Evolutionary conservation across 441 rosid genomes (phyloP), one percentile per base, ranked within the genome.

Genomic region (Flueggea neowawraea): DNA sequence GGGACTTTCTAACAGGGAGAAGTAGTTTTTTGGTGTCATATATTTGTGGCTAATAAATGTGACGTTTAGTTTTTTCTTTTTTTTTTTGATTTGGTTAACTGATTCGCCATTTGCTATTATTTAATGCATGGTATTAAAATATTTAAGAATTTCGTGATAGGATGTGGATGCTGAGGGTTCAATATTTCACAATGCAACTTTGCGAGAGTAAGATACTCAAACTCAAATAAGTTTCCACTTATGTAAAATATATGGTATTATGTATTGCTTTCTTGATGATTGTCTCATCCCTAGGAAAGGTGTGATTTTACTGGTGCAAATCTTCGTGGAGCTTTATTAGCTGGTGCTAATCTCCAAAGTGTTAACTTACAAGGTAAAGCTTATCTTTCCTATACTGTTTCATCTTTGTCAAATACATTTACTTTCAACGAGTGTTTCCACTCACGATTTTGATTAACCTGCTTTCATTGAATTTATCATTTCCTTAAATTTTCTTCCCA

Each of bases 281-380:
- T 68, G 65, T 61, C 11, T 76, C 52, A 65, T 78, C 78, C 83
- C 81, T 79, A 78, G 87, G 72, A 75, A 88, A 93, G 98, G 84
- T 94, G 98, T 76, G 96, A 90, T 77, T 94, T 90, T 79, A 85
- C 93, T 11, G 73, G 87, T 12, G 97, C 98, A 57, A 90, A 90
- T 76, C 97, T 94, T 72, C 86, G 86, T 61, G 95, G 96, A 66
- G 93, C 98, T 64, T 64, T 90, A 66, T 70, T 94, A 78, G 87
- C 96, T 66, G 98, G 91, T 68, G 78, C 96, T 52, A 85, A 67
- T 83, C 97, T 94, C 81, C 91, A 90, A 75, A 90, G 97, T 82
- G 97, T 96, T 69, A 94, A 90, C 71, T 75, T 94, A 31, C 96
- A 90, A 85, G 97, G 97, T 73, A 76, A 80, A 22, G 54, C n/a